These are phyloP conservation scores for Solanum lignicaule DNA, from an alignment of 257 asterid genomes.

Conservation along the genomic window DNA sequence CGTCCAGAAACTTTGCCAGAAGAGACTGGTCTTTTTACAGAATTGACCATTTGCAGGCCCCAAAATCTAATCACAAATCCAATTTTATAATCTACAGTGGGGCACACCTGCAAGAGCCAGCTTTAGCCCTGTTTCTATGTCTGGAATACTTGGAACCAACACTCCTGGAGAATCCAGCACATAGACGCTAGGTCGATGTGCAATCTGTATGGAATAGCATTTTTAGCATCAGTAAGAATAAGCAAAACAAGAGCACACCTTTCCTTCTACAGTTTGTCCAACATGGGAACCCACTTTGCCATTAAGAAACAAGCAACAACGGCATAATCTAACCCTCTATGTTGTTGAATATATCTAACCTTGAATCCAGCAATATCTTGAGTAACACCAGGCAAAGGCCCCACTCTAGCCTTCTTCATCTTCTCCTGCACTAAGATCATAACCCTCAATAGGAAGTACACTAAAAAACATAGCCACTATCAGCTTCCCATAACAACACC, in stretches of 20 bases:
- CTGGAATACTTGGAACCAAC: conserved; percentile 84
- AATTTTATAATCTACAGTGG: neutral
- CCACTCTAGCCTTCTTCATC: conserved; percentile 84
- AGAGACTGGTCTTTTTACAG: neutral
- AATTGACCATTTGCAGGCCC: neutral
- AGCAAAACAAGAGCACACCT: neutral
- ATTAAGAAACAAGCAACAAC: neutral
- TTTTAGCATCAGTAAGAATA: neutral
- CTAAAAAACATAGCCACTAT: neutral
- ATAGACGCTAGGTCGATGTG: conserved; percentile 85
- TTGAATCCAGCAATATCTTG: conserved; percentile 98
- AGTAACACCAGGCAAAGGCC: conserved; percentile 97
- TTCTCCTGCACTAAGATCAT: conserved; percentile 75
- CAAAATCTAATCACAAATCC: neutral
- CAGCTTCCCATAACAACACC: neutral
- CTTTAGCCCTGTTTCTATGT: conserved; percentile 83
- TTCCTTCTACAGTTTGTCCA: neutral
- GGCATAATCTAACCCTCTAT: neutral
- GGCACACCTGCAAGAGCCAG: conserved; percentile 79
- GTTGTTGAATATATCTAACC: conserved; percentile 24
- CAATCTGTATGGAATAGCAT: conserved; percentile 41
- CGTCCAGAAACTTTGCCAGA: neutral
- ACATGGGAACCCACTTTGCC: neutral
- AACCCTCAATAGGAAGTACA: conserved; percentile 9
- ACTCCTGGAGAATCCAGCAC: conserved; percentile 95